Percentiles rank a stretch among this genome's conserved stretches.
These are phyloP conservation scores for Globisporangium canariense DNA, from an alignment of 352 stramenopile genomes.

Conservation along the genomic window DNA sequence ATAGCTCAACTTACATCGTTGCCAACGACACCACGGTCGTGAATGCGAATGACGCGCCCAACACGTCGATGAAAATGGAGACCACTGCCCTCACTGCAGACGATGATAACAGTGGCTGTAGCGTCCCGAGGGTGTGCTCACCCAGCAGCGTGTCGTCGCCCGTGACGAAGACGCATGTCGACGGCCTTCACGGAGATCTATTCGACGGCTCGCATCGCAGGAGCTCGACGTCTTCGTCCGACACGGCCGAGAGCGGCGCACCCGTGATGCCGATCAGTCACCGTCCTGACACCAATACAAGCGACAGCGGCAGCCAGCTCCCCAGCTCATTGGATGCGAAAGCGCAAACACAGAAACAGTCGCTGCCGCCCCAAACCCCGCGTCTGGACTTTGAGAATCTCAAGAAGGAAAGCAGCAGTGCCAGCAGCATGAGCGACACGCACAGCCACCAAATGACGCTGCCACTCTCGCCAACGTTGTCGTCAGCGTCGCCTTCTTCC, in stretches of 20 bases:
- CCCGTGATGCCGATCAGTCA: conserved; percentile 10
- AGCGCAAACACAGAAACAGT: background rate
- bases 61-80: too few relatives aligned
- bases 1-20: background rate
- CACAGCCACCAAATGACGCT: background rate
- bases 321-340: background rate
- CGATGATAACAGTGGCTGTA: background rate
- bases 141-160: background rate
- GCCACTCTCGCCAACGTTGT: background rate
- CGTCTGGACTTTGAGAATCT: conserved; percentile 8
- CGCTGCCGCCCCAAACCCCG: background rate
- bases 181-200: background rate
- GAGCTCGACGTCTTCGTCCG: conserved; percentile 18
- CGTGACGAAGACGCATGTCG: background rate
- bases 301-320: background rate
- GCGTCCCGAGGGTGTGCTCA: background rate
- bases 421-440: background rate
- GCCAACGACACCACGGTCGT: background rate
- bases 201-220: conserved; percentile 9
- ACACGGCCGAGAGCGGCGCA: conserved; percentile 12
- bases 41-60: background rate
- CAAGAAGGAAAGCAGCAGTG: background rate
- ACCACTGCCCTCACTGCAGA: too few relatives aligned
- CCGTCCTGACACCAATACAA: background rate
- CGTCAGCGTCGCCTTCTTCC: background rate